Evolutionary conservation across 371 early-diverging fungal genomes (phyloP).

Genomic region (Mortierella sp.): DNA sequence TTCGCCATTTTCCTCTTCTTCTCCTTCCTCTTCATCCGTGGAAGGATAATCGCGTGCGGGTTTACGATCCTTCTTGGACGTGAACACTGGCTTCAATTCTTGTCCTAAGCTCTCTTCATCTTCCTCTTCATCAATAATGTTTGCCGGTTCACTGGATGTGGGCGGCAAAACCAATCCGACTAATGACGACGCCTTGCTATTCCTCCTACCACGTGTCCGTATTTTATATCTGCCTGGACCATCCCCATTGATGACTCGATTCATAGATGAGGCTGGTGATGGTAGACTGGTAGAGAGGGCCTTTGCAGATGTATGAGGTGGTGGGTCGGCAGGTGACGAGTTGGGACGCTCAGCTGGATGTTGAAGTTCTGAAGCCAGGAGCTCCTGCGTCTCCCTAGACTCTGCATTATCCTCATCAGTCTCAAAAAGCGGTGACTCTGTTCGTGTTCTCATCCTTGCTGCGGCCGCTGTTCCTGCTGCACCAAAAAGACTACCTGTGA

Average conservation of each 20-base stretch:
- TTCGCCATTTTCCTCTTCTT: background rate
- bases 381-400: conserved; percentile 44
- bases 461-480: conserved; percentile 28
- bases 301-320: background rate
- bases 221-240: conserved; percentile 5
- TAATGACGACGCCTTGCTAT: conserved; percentile 22
- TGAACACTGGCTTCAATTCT: conserved; percentile 31
- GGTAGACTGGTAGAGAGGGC: conserved; percentile 24
- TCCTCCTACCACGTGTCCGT: conserved; percentile 6
- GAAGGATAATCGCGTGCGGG: conserved; percentile 11
- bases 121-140: background rate
- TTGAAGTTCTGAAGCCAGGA: conserved; percentile 21
- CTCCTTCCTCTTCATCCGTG: conserved; percentile 21
- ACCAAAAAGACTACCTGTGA: conserved; percentile 32
- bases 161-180: conserved; percentile 17
- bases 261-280: conserved; percentile 3
- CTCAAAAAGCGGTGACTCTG: conserved; percentile 46
- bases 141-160: background rate
- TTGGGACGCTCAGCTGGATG: conserved; percentile 1
- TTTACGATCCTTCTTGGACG: conserved; percentile 22
- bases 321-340: background rate
- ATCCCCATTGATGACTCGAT: conserved; percentile 7
- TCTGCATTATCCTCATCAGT: conserved; percentile 33
- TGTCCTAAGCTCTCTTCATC: conserved; percentile 12
- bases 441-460: conserved; percentile 33